Conservation (phyloP, 495 filamentous ascomycete species). For the Astrocystis sublimbata region DNA sequence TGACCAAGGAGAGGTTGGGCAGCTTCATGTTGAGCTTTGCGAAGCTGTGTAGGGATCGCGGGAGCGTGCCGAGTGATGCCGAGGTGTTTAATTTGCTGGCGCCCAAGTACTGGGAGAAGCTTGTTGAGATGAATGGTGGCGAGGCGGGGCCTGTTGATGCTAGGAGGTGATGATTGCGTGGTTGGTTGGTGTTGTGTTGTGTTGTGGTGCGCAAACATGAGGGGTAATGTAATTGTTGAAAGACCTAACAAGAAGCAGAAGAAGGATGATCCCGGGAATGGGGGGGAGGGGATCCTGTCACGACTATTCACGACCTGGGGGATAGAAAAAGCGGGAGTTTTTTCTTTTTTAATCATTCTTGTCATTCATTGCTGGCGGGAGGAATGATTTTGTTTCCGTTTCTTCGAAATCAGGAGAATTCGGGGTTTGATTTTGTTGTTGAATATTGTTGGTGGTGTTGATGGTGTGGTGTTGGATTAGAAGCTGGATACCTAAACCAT, state of each 20-base stretch:
- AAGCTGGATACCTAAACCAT: too few species aligned
- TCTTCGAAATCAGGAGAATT: too few species aligned
- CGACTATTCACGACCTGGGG: conserved; percentile 7
- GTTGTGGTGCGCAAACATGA: too few species aligned
- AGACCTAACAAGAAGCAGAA: neutral
- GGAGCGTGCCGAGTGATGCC: conserved; percentile 66
- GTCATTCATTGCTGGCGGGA: too few species aligned
- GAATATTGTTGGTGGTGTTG: too few species aligned
- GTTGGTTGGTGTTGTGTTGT: too few species aligned
- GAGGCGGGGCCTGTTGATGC: conserved; percentile 11
- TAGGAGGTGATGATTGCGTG: neutral
- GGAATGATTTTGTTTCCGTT: too few species aligned
- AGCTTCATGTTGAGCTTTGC: conserved; percentile 77
- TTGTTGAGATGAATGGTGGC: conserved; percentile 46
- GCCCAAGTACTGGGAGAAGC: conserved; percentile 51
- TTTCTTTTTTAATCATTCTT: too few species aligned
- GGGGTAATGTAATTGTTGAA: too few species aligned
- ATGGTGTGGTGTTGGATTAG: too few species aligned
- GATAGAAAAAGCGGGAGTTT: neutral
- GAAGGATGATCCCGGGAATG: neutral
- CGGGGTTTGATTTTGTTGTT: too few species aligned
- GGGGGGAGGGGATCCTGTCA: neutral
- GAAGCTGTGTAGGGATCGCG: conserved; percentile 69
- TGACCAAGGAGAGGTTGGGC: conserved; percentile 70
- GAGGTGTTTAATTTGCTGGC: conserved; percentile 72